These are phyloP conservation scores for Colletotrichum costaricense DNA, from an alignment of 2,329 filamentous ascomycete genomes.

Conservation along the genomic window DNA sequence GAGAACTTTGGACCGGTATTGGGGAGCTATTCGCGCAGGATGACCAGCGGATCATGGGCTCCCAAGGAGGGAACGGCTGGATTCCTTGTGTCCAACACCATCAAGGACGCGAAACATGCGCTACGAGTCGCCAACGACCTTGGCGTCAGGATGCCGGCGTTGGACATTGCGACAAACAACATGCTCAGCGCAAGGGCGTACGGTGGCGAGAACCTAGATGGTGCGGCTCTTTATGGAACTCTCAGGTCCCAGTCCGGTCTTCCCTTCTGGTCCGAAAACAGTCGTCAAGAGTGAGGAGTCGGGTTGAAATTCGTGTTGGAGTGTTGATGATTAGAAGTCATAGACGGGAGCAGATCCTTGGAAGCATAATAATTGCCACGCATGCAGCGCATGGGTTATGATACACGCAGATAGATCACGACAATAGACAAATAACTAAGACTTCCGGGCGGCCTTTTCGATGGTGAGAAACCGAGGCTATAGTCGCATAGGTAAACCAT, in stretches of 20 bases:
- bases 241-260: conserved; percentile 55
- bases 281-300: neutral
- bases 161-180: conserved; percentile 40
- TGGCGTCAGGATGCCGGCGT: conserved; percentile 52
- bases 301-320: neutral
- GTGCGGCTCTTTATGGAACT: conserved; percentile 62
- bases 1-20: conserved; percentile 51
- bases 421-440: too few relatives aligned
- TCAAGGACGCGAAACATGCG: conserved; percentile 64
- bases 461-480: too few relatives aligned
- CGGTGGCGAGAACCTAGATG: conserved; percentile 47
- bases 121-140: conserved; percentile 53
- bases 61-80: conserved; percentile 49
- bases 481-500: too few relatives aligned
- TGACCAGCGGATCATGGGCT: conserved; percentile 53
- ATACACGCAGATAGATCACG: too few relatives aligned
- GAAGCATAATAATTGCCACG: too few relatives aligned
- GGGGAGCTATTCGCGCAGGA: conserved; percentile 48
- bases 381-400: too few relatives aligned
- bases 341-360: too few relatives aligned
- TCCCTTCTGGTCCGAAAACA: conserved; percentile 53
- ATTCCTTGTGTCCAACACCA: conserved; percentile 60
- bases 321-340: neutral
- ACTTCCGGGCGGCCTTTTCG: too few relatives aligned
- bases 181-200: conserved; percentile 19